These are phyloP conservation scores for Ballota nigra DNA, from an alignment of 257 asterid species.

Conservation along the genomic window DNA sequence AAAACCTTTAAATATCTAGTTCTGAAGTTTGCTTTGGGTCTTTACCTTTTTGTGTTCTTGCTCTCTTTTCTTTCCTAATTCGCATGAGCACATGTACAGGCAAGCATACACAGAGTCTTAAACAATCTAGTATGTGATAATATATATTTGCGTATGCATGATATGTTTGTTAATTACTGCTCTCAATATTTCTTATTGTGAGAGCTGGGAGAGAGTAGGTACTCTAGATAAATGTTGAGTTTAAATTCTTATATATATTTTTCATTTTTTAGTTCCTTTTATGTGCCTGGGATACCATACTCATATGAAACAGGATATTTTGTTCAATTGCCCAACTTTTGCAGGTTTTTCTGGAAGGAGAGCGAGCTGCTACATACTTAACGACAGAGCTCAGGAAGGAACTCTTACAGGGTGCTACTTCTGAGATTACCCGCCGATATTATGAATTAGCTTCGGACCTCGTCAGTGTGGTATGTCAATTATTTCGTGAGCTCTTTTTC, in stretches of 20 bases:
- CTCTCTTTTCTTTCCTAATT: background rate
- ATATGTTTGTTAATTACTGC: background rate
- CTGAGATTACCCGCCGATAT: constrained; percentile 73
- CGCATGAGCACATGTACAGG: background rate
- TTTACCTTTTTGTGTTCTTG: background rate
- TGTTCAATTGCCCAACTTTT: constrained; percentile 13
- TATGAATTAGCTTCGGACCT: constrained; percentile 80
- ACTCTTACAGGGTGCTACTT: constrained; percentile 68
- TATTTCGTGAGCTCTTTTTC: constrained; percentile 9
- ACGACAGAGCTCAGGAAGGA: constrained; percentile 57
- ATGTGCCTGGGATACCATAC: background rate
- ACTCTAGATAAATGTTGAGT: background rate
- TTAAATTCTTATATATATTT: background rate
- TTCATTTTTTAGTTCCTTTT: background rate
- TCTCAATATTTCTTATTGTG: background rate
- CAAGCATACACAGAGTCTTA: too few relatives aligned
- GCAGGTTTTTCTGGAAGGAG: constrained; percentile 85
- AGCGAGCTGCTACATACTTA: constrained; percentile 61
- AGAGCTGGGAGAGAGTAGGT: constrained; percentile 6
- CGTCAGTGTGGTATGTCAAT: constrained; percentile 67
- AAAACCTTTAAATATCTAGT: background rate
- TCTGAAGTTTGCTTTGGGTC: background rate
- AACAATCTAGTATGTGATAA: background rate
- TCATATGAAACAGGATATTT: background rate
- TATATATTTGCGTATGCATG: background rate